Conservation (phyloP, 805 yeast species). For the Starmerella stellata region DNA sequence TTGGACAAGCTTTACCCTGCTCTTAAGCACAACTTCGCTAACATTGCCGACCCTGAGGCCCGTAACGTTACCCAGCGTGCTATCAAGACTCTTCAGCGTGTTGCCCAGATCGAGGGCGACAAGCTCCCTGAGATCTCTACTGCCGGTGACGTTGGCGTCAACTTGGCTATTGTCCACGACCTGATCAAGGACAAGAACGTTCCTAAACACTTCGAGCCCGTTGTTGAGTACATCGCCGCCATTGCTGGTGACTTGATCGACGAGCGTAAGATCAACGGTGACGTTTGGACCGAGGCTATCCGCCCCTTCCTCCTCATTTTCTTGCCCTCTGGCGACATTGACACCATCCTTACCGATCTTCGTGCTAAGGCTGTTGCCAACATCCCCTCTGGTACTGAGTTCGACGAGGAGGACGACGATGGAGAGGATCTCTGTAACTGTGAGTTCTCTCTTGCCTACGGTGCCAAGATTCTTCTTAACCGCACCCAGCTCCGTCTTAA, state of each 20-base stretch:
- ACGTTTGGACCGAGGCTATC: constrained; percentile 73
- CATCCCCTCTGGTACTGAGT: constrained; percentile 90
- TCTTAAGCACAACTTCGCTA: constrained; percentile 78
- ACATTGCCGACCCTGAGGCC: constrained; percentile 99
- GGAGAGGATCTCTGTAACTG: constrained; percentile 99
- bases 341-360: constrained; percentile 79
- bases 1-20: constrained; percentile 89
- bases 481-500: constrained; percentile 92
- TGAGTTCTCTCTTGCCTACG: constrained; percentile 99
- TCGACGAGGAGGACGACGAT: constrained; percentile 83
- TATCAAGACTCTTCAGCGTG: constrained; percentile 92
- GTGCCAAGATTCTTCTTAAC: constrained; percentile 99
- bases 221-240: constrained; percentile 71
- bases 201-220: constrained; percentile 61
- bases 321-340: constrained; percentile 83
- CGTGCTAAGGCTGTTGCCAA: constrained; percentile 93
- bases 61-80: constrained; percentile 97
- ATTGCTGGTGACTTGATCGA: constrained; percentile 98
- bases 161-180: constrained; percentile 60
- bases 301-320: constrained; percentile 91
- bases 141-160: constrained; percentile 91
- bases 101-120: constrained; percentile 89
- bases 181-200: constrained; percentile 46
- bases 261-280: constrained; percentile 88
- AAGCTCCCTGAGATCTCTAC: constrained; percentile 90